These are phyloP conservation scores for Stygiomarasmius scandens DNA, from an alignment of 1,284 basidiomycete genomes.

Conservation along the genomic window DNA sequence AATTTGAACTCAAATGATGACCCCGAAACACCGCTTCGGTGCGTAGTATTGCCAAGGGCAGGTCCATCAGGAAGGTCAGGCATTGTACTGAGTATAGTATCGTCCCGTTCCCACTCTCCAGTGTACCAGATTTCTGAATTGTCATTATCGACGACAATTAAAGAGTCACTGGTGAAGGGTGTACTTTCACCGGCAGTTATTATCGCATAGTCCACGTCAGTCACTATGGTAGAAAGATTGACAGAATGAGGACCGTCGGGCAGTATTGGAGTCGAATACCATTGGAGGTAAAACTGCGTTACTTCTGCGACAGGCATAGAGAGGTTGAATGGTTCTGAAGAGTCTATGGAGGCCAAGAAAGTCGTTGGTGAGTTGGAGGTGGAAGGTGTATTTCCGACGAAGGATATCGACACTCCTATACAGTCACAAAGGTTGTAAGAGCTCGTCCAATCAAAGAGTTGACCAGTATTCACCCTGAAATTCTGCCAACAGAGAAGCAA, in stretches of 20 bases:
- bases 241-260: slow-evolving; percentile 1
- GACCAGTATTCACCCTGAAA: slow-evolving; percentile 3
- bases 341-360: slow-evolving; percentile 5
- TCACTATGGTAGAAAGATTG: slow-evolving; percentile 5
- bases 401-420: slow-evolving; percentile 3
- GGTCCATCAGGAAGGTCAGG: not conserved
- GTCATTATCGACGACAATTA: slow-evolving; percentile 4
- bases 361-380: not conserved
- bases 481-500: not conserved
- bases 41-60: slow-evolving; percentile 6
- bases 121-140: slow-evolving; percentile 6
- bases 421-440: not conserved
- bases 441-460: not conserved
- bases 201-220: slow-evolving; percentile 9
- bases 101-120: not conserved
- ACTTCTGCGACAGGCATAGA: not conserved
- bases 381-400: slow-evolving; percentile 6
- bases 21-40: not conserved
- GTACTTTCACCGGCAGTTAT: slow-evolving; percentile 4
- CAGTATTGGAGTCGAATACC: slow-evolving; percentile 5
- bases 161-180: not conserved
- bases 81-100: not conserved
- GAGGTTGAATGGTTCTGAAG: not conserved
- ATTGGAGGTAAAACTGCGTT: slow-evolving; percentile 7
- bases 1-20: slow-evolving; percentile 4